A percentile compares a stretch with the other conserved stretches of the same genome.
phyloP scores from a whole-genome alignment of 768 basidiomycete genomes.

The Lepiota brunneoincarnata region DNA sequence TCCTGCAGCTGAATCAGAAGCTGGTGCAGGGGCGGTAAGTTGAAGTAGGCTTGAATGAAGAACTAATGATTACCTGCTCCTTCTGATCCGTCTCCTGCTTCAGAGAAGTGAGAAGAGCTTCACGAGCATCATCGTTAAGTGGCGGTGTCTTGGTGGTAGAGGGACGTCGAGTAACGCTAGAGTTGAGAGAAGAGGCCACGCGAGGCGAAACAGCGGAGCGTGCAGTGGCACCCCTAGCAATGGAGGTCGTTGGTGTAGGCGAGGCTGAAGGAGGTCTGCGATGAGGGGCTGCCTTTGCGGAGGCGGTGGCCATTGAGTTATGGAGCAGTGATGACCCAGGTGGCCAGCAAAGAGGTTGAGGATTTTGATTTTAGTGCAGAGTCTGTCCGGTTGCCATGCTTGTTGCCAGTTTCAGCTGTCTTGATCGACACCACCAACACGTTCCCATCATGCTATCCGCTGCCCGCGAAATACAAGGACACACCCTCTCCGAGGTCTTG shows the following conservation, averaged over 20 bases:
- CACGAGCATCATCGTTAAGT: constrained; percentile 46
- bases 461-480: constrained; percentile 13
- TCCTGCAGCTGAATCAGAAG: constrained; percentile 75
- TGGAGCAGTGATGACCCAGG: constrained; percentile 8
- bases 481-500: constrained; percentile 11
- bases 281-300: constrained; percentile 44
- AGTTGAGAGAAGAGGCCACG: constrained; percentile 47
- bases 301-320: constrained; percentile 40
- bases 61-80: constrained; percentile 57
- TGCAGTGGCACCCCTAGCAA: constrained; percentile 55
- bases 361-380: not conserved
- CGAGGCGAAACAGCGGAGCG: constrained; percentile 66
- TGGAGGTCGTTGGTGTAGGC: constrained; percentile 40
- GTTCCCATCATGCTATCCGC: constrained; percentile 2
- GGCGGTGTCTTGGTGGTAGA: constrained; percentile 42
- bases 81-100: constrained; percentile 80
- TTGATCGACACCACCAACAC: constrained; percentile 6
- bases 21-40: constrained; percentile 32
- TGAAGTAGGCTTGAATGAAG: constrained; percentile 7
- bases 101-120: constrained; percentile 57
- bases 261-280: constrained; percentile 40
- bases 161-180: constrained; percentile 46
- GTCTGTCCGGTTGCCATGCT: constrained; percentile 11
- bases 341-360: constrained; percentile 12
- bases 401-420: not conserved